Evolutionary conservation across 192 early-diverging fungal species (phyloP).

Genomic region (Dissophora ornata): DNA sequence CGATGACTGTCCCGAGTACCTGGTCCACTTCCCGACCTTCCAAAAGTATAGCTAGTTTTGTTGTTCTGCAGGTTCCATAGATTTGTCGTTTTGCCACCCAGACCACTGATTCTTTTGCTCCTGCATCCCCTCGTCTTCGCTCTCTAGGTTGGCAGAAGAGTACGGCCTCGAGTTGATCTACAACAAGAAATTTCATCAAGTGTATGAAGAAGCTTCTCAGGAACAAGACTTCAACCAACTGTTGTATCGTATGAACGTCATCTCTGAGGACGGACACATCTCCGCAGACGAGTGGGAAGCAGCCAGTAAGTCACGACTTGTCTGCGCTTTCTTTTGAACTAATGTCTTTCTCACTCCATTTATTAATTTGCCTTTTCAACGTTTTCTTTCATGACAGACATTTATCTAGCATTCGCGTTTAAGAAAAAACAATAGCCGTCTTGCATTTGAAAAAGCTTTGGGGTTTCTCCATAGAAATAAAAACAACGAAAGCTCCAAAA

Average conservation of each 20-base stretch:
- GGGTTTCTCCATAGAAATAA: too few relatives aligned
- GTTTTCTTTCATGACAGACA: too few relatives aligned
- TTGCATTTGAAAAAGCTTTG: too few relatives aligned
- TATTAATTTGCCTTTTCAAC: too few relatives aligned
- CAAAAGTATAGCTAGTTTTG: too few relatives aligned
- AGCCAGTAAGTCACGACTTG: constrained; percentile 69
- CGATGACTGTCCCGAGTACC: constrained; percentile 95
- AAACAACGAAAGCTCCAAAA: too few relatives aligned
- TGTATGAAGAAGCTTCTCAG: constrained; percentile 73
- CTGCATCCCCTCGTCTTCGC: too few relatives aligned
- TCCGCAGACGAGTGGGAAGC: constrained; percentile 94
- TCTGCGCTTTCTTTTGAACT: too few relatives aligned
- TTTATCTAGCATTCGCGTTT: constrained; percentile 83
- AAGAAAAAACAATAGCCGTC: constrained; percentile 59
- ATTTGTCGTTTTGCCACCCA: not conserved
- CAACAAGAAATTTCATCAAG: constrained; percentile 83
- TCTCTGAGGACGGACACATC: constrained; percentile 74
- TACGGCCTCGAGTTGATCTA: constrained; percentile 84
- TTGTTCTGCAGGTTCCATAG: too few relatives aligned
- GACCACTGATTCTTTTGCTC: not conserved
- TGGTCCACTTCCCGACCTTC: constrained; percentile 89
- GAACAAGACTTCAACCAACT: constrained; percentile 67
- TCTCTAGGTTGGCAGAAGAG: constrained; percentile 78
- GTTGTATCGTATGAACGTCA: constrained; percentile 85
- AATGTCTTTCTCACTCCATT: too few relatives aligned